phyloP scores from a whole-genome alignment of 805 yeast genomes.

The Tanozyma kutaoensis region DNA sequence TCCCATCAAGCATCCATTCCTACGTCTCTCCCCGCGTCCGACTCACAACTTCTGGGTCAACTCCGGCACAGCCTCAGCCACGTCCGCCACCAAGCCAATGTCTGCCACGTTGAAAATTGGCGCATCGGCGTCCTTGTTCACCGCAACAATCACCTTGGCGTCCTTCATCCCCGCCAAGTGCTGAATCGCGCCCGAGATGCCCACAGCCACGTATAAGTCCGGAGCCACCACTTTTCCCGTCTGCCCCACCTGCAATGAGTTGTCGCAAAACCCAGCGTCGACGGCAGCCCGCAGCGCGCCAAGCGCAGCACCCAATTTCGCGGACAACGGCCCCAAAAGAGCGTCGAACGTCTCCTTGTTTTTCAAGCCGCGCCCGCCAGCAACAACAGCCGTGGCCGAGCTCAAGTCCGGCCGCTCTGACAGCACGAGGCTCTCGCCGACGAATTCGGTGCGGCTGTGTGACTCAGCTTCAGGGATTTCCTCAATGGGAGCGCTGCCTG shows the following conservation, averaged over 20 bases:
- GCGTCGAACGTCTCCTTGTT: constrained; percentile 77
- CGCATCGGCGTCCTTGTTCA: constrained; percentile 88
- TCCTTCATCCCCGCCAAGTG: constrained; percentile 99
- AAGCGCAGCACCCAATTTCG: constrained; percentile 74
- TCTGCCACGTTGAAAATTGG: constrained; percentile 91
- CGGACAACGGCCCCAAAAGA: constrained; percentile 72
- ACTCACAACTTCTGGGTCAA: constrained; percentile 65
- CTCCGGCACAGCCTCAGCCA: constrained; percentile 83
- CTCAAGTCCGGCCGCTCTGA: constrained; percentile 87
- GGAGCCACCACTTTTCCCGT: constrained; percentile 98
- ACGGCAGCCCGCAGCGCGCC: constrained; percentile 99
- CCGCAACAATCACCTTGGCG: constrained; percentile 84
- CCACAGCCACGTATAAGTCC: constrained; percentile 83
- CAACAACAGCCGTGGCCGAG: constrained; percentile 66
- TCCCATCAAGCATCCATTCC: too few relatives aligned
- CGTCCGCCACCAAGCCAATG: constrained; percentile 78
- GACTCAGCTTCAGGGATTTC: constrained; percentile 27
- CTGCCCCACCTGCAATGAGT: constrained; percentile 94
- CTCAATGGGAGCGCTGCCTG: constrained; percentile 30
- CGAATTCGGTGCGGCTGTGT: constrained; percentile 41
- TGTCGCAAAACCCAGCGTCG: constrained; percentile 90
- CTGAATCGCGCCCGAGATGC: constrained; percentile 95
- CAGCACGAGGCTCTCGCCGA: constrained; percentile 59
- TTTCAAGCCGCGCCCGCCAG: constrained; percentile 93
- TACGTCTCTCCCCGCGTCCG: too few relatives aligned